A percentile compares a stretch with the other conserved stretches of the same genome.
Conservation (phyloP, 495 filamentous ascomycete genomes). For the Sphaerosporella brunnea region DNA sequence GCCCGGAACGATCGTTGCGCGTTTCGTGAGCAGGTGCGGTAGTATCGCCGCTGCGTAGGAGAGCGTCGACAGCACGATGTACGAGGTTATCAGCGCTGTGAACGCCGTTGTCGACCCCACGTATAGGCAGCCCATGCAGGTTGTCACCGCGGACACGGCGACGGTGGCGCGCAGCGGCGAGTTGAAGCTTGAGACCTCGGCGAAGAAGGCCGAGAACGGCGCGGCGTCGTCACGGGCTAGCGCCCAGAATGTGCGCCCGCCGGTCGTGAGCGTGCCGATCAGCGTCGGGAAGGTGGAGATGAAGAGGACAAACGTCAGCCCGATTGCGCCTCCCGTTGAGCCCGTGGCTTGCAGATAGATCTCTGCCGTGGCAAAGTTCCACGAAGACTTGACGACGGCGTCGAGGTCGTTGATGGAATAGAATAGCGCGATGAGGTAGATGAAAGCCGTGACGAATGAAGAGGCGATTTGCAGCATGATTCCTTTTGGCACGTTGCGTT, state of each 20-base stretch:
- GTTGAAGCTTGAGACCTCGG: slow-evolving; percentile 34
- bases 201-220: slow-evolving; percentile 34
- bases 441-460: slow-evolving; percentile 46
- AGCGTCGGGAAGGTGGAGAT: slow-evolving; percentile 45
- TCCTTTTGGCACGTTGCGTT: slow-evolving; percentile 43
- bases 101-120: slow-evolving; percentile 59
- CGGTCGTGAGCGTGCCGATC: slow-evolving; percentile 54
- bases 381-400: slow-evolving; percentile 37
- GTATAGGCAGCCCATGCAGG: slow-evolving; percentile 55
- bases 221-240: slow-evolving; percentile 56
- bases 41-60: slow-evolving; percentile 64
- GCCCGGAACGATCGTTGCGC: slow-evolving; percentile 45
- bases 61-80: slow-evolving; percentile 52
- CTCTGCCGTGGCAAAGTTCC: slow-evolving; percentile 53
- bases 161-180: slow-evolving; percentile 55
- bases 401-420: slow-evolving; percentile 52
- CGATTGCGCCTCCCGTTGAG: slow-evolving; percentile 36
- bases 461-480: slow-evolving; percentile 41
- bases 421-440: slow-evolving; percentile 55
- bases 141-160: slow-evolving; percentile 41
- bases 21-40: slow-evolving; percentile 48
- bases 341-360: slow-evolving; percentile 69
- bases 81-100: slow-evolving; percentile 53
- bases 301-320: slow-evolving; percentile 36
- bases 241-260: slow-evolving; percentile 73